These are phyloP conservation scores for Aristolochia contorta DNA, from an alignment of 164 flowering plant genomes.

Conservation along the genomic window DNA sequence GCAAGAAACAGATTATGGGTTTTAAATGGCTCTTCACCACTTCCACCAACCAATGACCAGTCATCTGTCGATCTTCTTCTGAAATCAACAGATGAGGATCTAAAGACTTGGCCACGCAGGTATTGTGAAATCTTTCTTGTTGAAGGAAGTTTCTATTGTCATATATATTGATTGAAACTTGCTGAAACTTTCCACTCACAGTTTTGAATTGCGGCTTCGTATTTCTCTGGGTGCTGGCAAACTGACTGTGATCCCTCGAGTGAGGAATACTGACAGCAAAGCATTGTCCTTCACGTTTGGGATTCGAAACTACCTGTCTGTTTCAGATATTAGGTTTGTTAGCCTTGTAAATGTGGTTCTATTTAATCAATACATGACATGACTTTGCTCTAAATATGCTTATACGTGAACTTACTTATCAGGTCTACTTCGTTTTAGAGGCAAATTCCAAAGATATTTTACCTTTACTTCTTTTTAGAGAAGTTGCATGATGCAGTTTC, in stretches of 20 bases:
- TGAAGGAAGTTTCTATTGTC: not conserved
- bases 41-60: conserved; percentile 41
- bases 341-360: not conserved
- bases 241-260: conserved; percentile 74
- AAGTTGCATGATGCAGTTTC: conserved; percentile 20
- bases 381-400: no score
- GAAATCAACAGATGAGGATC: conserved; percentile 65
- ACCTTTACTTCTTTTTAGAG: conserved; percentile 12
- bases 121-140: conserved; percentile 11
- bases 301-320: conserved; percentile 55
- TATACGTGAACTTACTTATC: no score
- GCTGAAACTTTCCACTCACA: conserved; percentile 17
- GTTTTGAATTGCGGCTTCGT: conserved; percentile 83
- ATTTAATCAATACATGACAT: not conserved
- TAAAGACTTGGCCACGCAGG: conserved; percentile 78
- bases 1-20: conserved; percentile 74
- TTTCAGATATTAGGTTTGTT: conserved; percentile 84
- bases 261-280: conserved; percentile 66
- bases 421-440: no score
- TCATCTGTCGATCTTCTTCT: conserved; percentile 72
- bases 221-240: conserved; percentile 55
- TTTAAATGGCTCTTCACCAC: conserved; percentile 48
- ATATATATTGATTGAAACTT: not conserved
- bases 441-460: conserved; percentile 9
- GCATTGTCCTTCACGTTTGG: conserved; percentile 65